Evolutionary conservation across 1,139 yeast species (phyloP).

Genomic region (Yamadazyma sp.): DNA sequence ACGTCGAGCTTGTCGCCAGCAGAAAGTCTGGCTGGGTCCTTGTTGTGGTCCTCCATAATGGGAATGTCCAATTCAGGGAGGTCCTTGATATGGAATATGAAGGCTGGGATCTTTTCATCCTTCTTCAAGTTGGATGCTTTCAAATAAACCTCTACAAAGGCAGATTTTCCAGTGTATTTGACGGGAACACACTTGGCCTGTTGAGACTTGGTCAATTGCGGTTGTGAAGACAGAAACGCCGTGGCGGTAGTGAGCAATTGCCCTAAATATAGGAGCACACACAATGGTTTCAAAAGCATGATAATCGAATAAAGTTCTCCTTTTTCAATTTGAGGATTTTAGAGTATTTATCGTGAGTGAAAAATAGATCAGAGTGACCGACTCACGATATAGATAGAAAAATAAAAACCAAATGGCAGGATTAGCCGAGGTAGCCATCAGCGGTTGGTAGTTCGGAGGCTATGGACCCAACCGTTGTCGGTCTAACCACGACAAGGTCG

Average conservation of each 20-base stretch:
- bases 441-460: too few relatives aligned
- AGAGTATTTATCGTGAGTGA: too few relatives aligned
- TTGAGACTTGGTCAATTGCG: conserved; percentile 1
- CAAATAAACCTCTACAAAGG: conserved; percentile 8
- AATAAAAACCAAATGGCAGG: too few relatives aligned
- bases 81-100: conserved; percentile 27
- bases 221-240: not conserved
- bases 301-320: too few relatives aligned
- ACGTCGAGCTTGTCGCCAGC: conserved; percentile 13
- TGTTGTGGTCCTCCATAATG: conserved; percentile 14
- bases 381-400: too few relatives aligned
- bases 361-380: too few relatives aligned
- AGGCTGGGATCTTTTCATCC: conserved; percentile 20
- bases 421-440: too few relatives aligned
- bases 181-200: conserved; percentile 10
- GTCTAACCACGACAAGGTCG: too few relatives aligned
- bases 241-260: not conserved
- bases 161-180: conserved; percentile 3
- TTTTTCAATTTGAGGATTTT: not conserved
- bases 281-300: not conserved
- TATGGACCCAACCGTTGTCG: too few relatives aligned
- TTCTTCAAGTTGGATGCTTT: conserved; percentile 8
- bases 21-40: conserved; percentile 7
- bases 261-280: not conserved
- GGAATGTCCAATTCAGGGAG: conserved; percentile 25